Conservation (phyloP, 2,329 filamentous ascomycete genomes). For the Pyricularia grisea region DNA sequence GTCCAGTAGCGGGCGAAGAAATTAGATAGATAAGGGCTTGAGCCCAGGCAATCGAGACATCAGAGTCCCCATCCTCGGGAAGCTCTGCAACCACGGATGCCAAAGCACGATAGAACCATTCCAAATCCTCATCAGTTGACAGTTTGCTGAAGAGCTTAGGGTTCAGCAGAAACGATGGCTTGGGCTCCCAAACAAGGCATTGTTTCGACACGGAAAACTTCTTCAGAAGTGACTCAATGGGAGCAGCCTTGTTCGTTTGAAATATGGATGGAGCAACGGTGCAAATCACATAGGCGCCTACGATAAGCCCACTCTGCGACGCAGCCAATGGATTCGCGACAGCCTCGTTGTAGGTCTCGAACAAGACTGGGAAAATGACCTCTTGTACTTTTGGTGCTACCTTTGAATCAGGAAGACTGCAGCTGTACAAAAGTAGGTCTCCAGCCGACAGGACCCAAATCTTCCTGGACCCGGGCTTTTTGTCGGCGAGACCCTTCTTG, state of each 20-base stretch:
- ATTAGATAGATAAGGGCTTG: conserved; percentile 77
- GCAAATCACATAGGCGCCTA: conserved; percentile 65
- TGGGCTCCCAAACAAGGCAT: conserved; percentile 61
- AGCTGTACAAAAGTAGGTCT: conserved; percentile 43
- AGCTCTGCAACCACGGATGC: conserved; percentile 49
- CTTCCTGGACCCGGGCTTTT: conserved; percentile 67
- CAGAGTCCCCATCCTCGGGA: conserved; percentile 32
- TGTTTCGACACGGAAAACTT: conserved; percentile 55
- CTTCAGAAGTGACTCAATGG: conserved; percentile 38
- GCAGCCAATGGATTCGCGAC: conserved; percentile 67
- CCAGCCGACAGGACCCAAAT: conserved; percentile 73
- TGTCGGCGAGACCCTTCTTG: conserved; percentile 75
- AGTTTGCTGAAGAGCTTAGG: conserved; percentile 78
- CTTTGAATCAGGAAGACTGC: neutral
- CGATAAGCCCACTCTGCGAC: conserved; percentile 73
- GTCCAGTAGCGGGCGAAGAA: conserved; percentile 50
- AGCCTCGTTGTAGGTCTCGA: conserved; percentile 70
- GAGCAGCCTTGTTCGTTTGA: conserved; percentile 43
- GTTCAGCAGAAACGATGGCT: conserved; percentile 81
- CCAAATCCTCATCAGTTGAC: conserved; percentile 61
- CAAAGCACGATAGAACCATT: conserved; percentile 68
- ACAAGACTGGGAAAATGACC: conserved; percentile 41
- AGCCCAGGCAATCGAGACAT: conserved; percentile 64
- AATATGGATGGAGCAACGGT: conserved; percentile 51
- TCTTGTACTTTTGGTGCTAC: conserved; percentile 38